A percentile compares a stretch with the other conserved stretches of the same genome.
Conservation (phyloP, 345 rosid species). For the Eucalyptus polyanthemos region DNA sequence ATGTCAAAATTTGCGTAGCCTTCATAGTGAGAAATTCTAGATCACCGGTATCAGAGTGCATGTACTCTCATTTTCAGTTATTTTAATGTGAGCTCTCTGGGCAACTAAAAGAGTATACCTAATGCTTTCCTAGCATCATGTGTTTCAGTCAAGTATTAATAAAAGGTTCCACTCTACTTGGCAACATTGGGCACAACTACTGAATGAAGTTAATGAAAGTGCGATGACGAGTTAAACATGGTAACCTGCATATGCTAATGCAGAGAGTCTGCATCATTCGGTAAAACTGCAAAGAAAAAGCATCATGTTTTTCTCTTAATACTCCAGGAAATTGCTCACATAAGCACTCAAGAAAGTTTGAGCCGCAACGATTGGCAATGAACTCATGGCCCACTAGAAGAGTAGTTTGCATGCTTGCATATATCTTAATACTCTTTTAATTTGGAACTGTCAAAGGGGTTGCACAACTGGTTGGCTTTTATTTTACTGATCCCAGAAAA, state of each 20-base stretch:
- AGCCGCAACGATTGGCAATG: not conserved
- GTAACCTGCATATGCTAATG: not conserved
- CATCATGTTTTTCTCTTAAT: not conserved
- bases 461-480: not conserved
- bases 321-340: not conserved
- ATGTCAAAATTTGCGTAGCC: not conserved
- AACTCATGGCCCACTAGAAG: not conserved
- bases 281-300: not conserved
- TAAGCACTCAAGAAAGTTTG: not conserved
- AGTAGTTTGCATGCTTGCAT: not conserved
- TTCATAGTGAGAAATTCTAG: not conserved
- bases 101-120: not conserved
- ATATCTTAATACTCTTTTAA: not conserved
- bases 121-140: not conserved
- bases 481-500: not conserved
- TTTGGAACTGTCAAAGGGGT: not conserved
- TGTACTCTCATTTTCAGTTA: not conserved
- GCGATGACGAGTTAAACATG: not conserved
- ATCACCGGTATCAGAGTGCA: not conserved
- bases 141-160: not conserved
- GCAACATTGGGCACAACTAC: not conserved
- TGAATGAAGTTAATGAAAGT: not conserved
- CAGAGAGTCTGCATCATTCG: not conserved
- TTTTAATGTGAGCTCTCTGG: not conserved
- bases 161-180: not conserved